Base-by-base conservation (phyloP, 2,329 filamentous ascomycete species). In the Huntiella bhutanensis region DNA sequence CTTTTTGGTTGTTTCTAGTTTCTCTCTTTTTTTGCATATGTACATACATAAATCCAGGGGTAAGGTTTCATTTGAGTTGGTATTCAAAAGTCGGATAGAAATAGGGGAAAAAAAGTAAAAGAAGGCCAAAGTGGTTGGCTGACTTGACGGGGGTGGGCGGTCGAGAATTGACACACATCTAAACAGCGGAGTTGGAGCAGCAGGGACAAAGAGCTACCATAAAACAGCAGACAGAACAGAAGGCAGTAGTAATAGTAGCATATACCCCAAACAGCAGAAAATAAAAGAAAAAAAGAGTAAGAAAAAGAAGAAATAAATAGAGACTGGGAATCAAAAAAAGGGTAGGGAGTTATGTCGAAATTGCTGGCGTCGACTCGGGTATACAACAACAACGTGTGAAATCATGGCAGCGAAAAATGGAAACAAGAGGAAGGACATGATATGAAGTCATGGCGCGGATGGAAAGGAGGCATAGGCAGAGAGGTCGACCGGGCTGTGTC, bases 1-100 rank as follows among this genome's bases (percentile, higher is more conserved):
- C 13, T 19, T 37, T 44, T 33, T 39, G 15, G 35, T 47, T 47
- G 15, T 41, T 45, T 19, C 7, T 41, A 5, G 34, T 32, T 49
- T 43, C 19, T 40, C 33, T 43, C 28, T 50, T 43, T 49, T 38
- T 50, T 43, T 60, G 55, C 57, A 57, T 58, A 53, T 15, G 5
- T 33, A 22, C 17, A n/a, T 37, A 17, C 19, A 28, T 28, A 28
- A 8, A 28, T 28, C 22, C 22, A 28, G 22, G 22, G 22, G 22
- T 28, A 28, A 28, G 22, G 22, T 28, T 28, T 28, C 22, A 28
- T 28, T 28, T 28, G 22, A 28, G 22, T 28, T 28, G 22, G 22
- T n/a, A 19, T 17, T 19, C 40, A 42, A 17, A 6, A 16, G 22
- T 41, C 19, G 34, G 35, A 33, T 17, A n/a, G 40, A 17, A 39